Percentiles rank a stretch among this genome's conserved stretches.
Evolutionary conservation across 2,329 filamentous ascomycete species (phyloP).

Genomic region (Colletotrichum magnum): DNA sequence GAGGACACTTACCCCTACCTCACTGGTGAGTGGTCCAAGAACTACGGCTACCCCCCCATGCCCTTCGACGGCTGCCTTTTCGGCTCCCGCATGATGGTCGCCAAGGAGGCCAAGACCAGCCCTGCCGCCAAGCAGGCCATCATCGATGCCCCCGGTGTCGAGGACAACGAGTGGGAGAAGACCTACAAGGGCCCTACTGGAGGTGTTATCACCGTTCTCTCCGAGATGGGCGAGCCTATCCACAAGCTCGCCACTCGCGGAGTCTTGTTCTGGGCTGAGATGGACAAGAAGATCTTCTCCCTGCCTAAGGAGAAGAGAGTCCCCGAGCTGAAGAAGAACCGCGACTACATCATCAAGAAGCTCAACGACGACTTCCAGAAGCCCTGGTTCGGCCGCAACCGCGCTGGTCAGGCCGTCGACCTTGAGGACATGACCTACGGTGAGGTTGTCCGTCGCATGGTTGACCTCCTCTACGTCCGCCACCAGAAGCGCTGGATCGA

Average conservation of each 20-base stretch:
- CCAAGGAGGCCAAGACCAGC: constrained; percentile 92
- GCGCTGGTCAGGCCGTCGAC: constrained; percentile 83
- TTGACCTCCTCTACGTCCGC: constrained; percentile 92
- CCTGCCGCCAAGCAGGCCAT: constrained; percentile 91
- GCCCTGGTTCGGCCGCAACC: constrained; percentile 94
- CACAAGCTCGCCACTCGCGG: constrained; percentile 98
- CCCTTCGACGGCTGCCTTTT: constrained; percentile 94
- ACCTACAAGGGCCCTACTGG: constrained; percentile 93
- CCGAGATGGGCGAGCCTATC: constrained; percentile 99
- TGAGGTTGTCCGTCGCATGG: constrained; percentile 88
- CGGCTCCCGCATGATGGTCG: constrained; percentile 94
- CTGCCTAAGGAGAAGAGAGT: constrained; percentile 95
- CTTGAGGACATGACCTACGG: constrained; percentile 97
- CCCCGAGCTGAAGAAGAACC: constrained; percentile 88
- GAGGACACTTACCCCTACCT: constrained; percentile 95
- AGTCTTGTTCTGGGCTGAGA: constrained; percentile 97
- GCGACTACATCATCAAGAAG: constrained; percentile 93
- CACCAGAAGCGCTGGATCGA: constrained; percentile 95
- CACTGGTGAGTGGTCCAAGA: constrained; percentile 88
- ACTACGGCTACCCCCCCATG: constrained; percentile 91
- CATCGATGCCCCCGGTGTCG: constrained; percentile 85
- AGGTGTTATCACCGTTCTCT: constrained; percentile 95
- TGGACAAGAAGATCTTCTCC: constrained; percentile 98
- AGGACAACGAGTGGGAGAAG: constrained; percentile 89
- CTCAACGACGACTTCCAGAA: constrained; percentile 97